Percentiles rank a stretch among this genome's conserved stretches.
Conservation (phyloP, 1,284 basidiomycete genomes). For the Hypsizygus ulmarius region DNA sequence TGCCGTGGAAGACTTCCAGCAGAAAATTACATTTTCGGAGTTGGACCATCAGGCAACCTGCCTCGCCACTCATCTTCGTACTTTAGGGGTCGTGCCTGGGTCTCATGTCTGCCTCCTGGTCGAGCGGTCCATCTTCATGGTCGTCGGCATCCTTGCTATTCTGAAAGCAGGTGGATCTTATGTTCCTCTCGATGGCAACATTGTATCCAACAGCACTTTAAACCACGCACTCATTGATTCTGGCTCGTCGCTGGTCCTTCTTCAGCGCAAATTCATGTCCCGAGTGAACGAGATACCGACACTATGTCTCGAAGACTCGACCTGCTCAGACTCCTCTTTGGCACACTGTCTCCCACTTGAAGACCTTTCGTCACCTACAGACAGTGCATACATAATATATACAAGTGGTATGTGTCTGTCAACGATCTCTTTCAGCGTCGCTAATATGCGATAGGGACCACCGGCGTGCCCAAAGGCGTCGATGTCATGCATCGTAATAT, state of each 20-base stretch:
- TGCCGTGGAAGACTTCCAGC: slow-evolving; percentile 49
- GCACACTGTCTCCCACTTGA: slow-evolving; percentile 33
- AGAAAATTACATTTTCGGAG: slow-evolving; percentile 47
- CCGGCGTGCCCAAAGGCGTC: slow-evolving; percentile 59
- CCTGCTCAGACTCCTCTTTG: slow-evolving; percentile 23
- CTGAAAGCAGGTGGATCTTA: slow-evolving; percentile 58
- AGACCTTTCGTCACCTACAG: slow-evolving; percentile 37
- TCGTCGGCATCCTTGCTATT: slow-evolving; percentile 51
- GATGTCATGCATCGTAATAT: slow-evolving; percentile 56
- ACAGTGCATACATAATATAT: slow-evolving; percentile 57
- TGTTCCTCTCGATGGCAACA: slow-evolving; percentile 54
- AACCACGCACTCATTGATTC: slow-evolving; percentile 50
- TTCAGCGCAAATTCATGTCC: slow-evolving; percentile 42
- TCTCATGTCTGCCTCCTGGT: slow-evolving; percentile 51
- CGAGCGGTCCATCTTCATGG: slow-evolving; percentile 52
- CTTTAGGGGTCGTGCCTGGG: slow-evolving; percentile 40
- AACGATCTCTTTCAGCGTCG: slow-evolving; percentile 3
- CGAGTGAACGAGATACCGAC: slow-evolving; percentile 33
- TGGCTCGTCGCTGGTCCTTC: slow-evolving; percentile 40
- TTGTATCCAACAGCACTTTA: slow-evolving; percentile 53
- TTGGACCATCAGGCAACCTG: slow-evolving; percentile 48
- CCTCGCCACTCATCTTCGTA: slow-evolving; percentile 43
- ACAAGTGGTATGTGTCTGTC: slow-evolving; percentile 49
- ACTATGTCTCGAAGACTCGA: slow-evolving; percentile 43
- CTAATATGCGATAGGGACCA: slow-evolving; percentile 41